Base-by-base conservation (phyloP, 495 filamentous ascomycete species). In the Lentithecium fluviatile region DNA sequence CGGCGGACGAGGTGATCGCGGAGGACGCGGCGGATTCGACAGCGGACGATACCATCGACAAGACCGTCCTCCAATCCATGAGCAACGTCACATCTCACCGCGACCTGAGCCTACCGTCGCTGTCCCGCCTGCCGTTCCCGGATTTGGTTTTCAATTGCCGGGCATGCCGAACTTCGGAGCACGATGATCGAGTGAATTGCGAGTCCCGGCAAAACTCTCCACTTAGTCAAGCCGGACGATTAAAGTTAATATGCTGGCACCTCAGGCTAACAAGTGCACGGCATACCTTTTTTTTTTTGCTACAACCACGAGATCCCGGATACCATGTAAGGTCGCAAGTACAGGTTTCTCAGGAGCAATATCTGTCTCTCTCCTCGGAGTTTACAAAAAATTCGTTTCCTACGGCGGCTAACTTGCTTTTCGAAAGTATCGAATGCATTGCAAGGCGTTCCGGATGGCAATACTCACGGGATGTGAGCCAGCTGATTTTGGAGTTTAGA, bases 91-190 rank as follows among this genome's bases (percentile, higher is more conserved):
- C 74, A 60, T 65, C 42, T 68, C 78, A 70, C 67, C 75, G 68
- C 63, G 75, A 72, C 45, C 67, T 12, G 73, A 74, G 50, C 46
- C 26, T 7, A 62, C 74, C 42, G 78, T 82, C 20, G 83, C 80
- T 53, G 81, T 84, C 36, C 76, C 83, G 8, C 84, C 84, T 23
- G 77, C 82, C 19, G 80, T 86, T n/a, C 84, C 85, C 34, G 77
- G 79, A 7, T 87, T 86, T 58, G 86, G 83, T 2, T 88, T 93
- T 69, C 86, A 84, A 24, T 80, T 83, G 66, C 60, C 55, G 40
- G 55, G 60, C 29, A 50, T 67, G 21, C 58, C 47, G 29, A 47
- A 24, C 25, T n/a, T 52, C 17, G 4, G 13, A 8, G 23, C 15
- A 36, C n/a, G 6, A 12, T 24, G 15, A 12, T 2, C 11, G 25